Base-by-base conservation (phyloP, 31 red algal species). In the Pterothamnion heteromorphum region DNA sequence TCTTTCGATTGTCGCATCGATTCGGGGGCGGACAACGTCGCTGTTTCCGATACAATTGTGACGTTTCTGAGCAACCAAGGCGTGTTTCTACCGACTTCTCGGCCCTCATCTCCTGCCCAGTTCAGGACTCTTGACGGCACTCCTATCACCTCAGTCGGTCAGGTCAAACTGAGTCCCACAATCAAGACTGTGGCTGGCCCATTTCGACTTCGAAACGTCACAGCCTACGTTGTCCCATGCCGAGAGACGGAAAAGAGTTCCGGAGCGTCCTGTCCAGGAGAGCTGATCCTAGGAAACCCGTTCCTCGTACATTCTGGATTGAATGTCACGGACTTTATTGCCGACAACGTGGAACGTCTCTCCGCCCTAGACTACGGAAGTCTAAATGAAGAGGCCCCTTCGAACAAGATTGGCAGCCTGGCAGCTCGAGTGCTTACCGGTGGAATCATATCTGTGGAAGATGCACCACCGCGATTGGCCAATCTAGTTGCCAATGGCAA, bases 311-410 rank as follows among this genome's bases (percentile, higher is more conserved):
- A 2, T 1, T 86, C 81, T 2, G 86, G 86, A 20, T 34, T 93
- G 57, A 36, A 90, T 80, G 92, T 93, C 31, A 93, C 1, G 31
- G 92, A 89, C 35, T 89, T 93, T 36, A 2, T 93, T 5, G 92
- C 92, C 3, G 26, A 89, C 20, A 89, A 93, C 58, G 9, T 93
- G 3, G 92, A 93, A 3, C 2, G 31, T 32, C 86, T 93, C 34
- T 3, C 92, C 32, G 44, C 92, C 31, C 74, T 90, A 28, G 92
- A 93, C 85, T 93, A 80, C 32, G 92, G 86, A 33, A 35, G 36
- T 24, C 1, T 93, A 1, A 1, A 78, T 26, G 21, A 9, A 0
- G 33, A 3, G 39, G 3, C 31, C 80, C 4, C 20, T 9, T 36
- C 21, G 58, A 1, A 41, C 3, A 93, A 89, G 57, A 71, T 93